Evolutionary conservation across 2,329 filamentous ascomycete genomes (phyloP), one percentile per base, ranked within the genome.

Genomic region (Hortaea werneckii): DNA sequence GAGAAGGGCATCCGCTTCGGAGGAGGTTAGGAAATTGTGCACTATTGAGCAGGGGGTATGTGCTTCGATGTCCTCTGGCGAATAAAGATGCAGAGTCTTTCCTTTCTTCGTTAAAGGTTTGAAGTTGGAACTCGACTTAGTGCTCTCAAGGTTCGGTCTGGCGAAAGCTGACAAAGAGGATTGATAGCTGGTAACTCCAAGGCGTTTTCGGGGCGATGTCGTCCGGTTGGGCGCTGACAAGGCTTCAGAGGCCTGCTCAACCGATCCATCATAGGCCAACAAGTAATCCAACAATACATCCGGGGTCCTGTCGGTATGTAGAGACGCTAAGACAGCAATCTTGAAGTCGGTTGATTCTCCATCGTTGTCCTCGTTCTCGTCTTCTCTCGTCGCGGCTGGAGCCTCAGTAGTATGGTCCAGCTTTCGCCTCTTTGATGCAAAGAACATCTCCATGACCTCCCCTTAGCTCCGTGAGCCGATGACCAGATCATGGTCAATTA

Each of bases 41-140:
- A 95, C 80, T 53, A 96, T 85, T 8, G 86, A 89, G 66, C 89
- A 95, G 1, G 92, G 88, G 0, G 90, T 95, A 59, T 94, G 78
- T 26, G 78, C 74, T 41, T 86, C 83, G 40, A 96, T 79, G 56
- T 95, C 88, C 35, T 79, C 72, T 0, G 89, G 85, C 37, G 85
- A 80, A 64, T 85, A 96, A 0, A 96, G 72, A 60, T 90, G 85
- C 2, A 96, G 67, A 0, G 90, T 95, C 55, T 80, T 79, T 9
- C 89, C 90, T 60, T 83, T 94, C 57, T 78, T 83, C 0, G 84
- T 81, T 49, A 85, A 66, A 0, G 75, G 52, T 52, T 53, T 58
- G 8, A 42, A 38, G n/a, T 40, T 5, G 5, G 43, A 3, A 8
- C 20, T 6, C 12, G 35, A 12, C 4, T 5, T 37, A 13, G 11